Percentiles rank a stretch among this genome's conserved stretches.
These are phyloP conservation scores for Cytospora mali DNA, from an alignment of 2,329 filamentous ascomycete species.

Conservation along the genomic window DNA sequence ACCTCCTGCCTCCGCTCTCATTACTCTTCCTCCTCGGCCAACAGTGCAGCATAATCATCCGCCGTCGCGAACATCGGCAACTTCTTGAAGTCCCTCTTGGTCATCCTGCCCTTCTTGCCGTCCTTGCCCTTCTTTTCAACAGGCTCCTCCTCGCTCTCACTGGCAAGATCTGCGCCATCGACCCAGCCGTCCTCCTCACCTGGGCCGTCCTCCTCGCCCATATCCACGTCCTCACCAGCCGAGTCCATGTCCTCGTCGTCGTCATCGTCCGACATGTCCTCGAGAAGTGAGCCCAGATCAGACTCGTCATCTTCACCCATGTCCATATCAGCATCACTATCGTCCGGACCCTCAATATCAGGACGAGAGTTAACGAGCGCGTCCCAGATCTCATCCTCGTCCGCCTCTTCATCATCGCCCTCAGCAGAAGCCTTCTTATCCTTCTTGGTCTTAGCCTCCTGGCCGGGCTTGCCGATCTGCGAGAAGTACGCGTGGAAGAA, in stretches of 20 bases:
- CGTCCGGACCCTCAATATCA: slow-evolving; percentile 70
- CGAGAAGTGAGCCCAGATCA: slow-evolving; percentile 37
- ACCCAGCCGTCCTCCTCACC: slow-evolving; percentile 54
- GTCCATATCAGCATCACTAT: slow-evolving; percentile 49
- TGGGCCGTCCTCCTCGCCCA: slow-evolving; percentile 41
- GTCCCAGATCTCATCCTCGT: slow-evolving; percentile 87
- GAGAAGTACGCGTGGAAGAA: slow-evolving; percentile 99
- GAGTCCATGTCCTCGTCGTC: slow-evolving; percentile 48
- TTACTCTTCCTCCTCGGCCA: slow-evolving; percentile 69
- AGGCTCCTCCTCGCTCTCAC: slow-evolving; percentile 43
- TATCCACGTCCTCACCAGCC: slow-evolving; percentile 43
- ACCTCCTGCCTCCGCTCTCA: slow-evolving; percentile 23
- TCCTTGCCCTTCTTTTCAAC: slow-evolving; percentile 37
- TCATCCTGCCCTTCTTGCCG: slow-evolving; percentile 52
- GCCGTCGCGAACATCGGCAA: slow-evolving; percentile 90
- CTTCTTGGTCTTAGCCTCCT: slow-evolving; percentile 48
- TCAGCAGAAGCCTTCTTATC: slow-evolving; percentile 46
- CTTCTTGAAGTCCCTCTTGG: slow-evolving; percentile 82
- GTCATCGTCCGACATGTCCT: slow-evolving; percentile 40
- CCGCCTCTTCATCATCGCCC: slow-evolving; percentile 57
- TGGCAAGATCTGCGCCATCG: slow-evolving; percentile 57
- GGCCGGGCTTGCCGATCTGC: slow-evolving; percentile 64
- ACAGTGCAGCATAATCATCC: slow-evolving; percentile 88
- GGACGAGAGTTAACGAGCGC: slow-evolving; percentile 81
- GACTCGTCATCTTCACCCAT: slow-evolving; percentile 51